These are phyloP conservation scores for Seiridium cupressi DNA, from an alignment of 2,329 filamentous ascomycete species.

Conservation along the genomic window DNA sequence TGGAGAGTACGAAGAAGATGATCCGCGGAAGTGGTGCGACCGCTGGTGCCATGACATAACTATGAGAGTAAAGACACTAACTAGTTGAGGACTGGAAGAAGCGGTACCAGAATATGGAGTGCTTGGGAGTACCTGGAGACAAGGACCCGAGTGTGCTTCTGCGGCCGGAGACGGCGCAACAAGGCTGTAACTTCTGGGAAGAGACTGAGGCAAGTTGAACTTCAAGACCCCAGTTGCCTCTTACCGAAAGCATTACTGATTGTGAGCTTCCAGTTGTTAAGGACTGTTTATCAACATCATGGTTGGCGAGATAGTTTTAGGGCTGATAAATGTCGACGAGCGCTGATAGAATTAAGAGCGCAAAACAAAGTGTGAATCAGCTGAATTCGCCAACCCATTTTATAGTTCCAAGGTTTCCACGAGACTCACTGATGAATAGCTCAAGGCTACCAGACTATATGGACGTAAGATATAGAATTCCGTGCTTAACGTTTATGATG, in stretches of 20 bases:
- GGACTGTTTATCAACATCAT: background rate
- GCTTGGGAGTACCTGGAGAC: background rate
- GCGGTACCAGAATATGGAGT: background rate
- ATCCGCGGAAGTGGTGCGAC: slow-evolving; percentile 2
- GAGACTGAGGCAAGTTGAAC: background rate
- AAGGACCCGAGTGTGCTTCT: background rate
- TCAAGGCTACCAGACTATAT: too few relatives aligned
- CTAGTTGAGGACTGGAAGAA: background rate
- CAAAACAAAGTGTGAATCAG: background rate
- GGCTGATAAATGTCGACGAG: background rate
- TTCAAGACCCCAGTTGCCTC: background rate
- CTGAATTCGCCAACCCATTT: background rate
- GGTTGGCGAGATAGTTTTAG: background rate
- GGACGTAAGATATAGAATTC: too few relatives aligned
- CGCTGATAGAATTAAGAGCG: background rate
- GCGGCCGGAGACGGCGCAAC: background rate
- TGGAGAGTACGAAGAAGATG: background rate
- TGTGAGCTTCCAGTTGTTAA: background rate
- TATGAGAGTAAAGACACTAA: background rate
- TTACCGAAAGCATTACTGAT: background rate
- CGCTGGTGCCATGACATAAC: background rate
- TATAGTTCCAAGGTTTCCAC: too few relatives aligned
- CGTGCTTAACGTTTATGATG: too few relatives aligned
- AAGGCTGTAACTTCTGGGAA: background rate
- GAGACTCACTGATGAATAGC: too few relatives aligned